These are phyloP conservation scores for Hirsutella rhossiliensis DNA, from an alignment of 2,329 filamentous ascomycete species.

Conservation along the genomic window DNA sequence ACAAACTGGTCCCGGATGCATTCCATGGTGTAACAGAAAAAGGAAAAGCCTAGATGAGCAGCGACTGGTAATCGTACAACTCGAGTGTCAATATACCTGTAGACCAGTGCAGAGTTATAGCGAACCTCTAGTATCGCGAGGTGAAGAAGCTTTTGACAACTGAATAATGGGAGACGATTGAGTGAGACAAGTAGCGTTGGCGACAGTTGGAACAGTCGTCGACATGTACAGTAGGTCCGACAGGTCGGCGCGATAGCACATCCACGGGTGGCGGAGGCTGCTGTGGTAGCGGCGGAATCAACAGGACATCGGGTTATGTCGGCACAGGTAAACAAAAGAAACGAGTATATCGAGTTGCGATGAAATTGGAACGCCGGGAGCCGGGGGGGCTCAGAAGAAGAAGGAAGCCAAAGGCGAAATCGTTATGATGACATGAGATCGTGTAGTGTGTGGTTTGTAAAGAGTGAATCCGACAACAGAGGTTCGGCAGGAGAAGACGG, in stretches of 20 bases:
- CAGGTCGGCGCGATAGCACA: constrained; percentile 9
- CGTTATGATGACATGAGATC: constrained; percentile 33
- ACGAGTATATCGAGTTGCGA: constrained; percentile 19
- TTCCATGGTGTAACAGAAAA: constrained; percentile 44
- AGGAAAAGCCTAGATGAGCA: constrained; percentile 7
- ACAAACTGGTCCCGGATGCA: constrained; percentile 77
- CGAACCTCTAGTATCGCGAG: background rate
- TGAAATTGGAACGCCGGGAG: constrained; percentile 16
- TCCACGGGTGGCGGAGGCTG: constrained; percentile 11
- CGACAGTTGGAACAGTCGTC: background rate
- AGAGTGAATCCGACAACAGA: constrained; percentile 13
- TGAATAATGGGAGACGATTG: background rate
- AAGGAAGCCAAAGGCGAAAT: constrained; percentile 19
- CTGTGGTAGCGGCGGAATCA: constrained; percentile 20
- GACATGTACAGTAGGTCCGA: constrained; percentile 1
- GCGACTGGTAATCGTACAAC: constrained; percentile 16
- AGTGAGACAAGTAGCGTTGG: background rate
- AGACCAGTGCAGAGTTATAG: constrained; percentile 1
- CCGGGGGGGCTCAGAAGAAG: constrained; percentile 16
- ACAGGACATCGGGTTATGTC: constrained; percentile 25
- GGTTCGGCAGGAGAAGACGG: constrained; percentile 7
- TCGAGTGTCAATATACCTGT: constrained; percentile 6
- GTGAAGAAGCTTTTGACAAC: background rate
- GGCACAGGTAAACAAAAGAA: constrained; percentile 22
- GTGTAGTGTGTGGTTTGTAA: constrained; percentile 13